Base-by-base conservation (phyloP, 352 stramenopile genomes). In the Globisporangium cylindrosporum region DNA sequence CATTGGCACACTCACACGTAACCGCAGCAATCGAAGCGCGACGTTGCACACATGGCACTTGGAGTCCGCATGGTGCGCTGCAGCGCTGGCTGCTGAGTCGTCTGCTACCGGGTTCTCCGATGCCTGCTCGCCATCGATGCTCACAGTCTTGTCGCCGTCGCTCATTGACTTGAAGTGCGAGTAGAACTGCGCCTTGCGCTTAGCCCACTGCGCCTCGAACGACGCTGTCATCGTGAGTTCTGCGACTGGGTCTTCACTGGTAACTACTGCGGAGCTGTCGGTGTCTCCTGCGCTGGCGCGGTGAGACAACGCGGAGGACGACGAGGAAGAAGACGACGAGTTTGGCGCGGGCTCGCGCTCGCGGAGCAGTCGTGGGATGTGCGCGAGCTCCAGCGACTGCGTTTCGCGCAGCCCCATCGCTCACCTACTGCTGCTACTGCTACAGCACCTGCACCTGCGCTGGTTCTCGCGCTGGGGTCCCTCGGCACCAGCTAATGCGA, bases 11-110 rank as follows among this genome's bases (percentile, higher is more conserved):
- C 80, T 59, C 54, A 90, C 81, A 25, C 82, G 80, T 18, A 88
- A 60, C 6, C 80, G 80, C 34, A 86, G 69, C 1, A 89, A 72
- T 1, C 79, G 77, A 25, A 90, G 70, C 12, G 80, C 68, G 0
- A 49, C 77, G 66, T 90, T 90, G 77, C 82, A 90, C 38, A 90
- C 80, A 64, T 90, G 77, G 70, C 82, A 90, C 60, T 89, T 90
- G 20, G 75, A 84, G 43, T 89, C 78, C 0, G 74, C 43, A 14
- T 43, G 56, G 48, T 58, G 68, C 6, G 66, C 69, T 18, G 67
- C 55, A 20, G 49, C 63, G 20, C 72, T 54, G 3, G 57, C 24
- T 1, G 25, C 48, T 43, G 69, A 41, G 2, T 69, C 57, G 9
- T 63, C 67, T 18, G 60, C 32, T 29, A 46, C 41, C 6, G 27